Conservation (phyloP, 345 rosid species). For the Mallotus nudiflorus region DNA sequence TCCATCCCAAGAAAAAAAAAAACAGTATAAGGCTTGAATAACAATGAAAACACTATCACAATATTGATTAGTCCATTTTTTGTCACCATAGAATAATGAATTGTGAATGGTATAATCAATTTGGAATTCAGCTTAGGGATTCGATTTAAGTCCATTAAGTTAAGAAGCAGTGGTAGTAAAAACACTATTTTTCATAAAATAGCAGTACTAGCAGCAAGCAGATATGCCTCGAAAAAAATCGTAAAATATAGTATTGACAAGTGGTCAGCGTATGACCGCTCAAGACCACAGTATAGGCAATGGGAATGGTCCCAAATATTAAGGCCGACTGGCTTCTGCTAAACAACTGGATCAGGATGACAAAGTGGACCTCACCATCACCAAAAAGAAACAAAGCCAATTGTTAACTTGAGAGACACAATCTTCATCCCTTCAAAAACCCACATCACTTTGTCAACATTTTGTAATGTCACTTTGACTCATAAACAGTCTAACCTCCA, state of each 20-base stretch:
- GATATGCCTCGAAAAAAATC: background rate
- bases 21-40: too few relatives aligned
- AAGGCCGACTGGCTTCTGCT: background rate
- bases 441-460: constrained; percentile 6
- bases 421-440: background rate
- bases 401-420: background rate
- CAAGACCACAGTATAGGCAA: constrained; percentile 13
- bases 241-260: background rate
- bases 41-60: background rate
- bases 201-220: background rate
- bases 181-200: too few relatives aligned
- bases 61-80: background rate
- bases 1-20: too few relatives aligned
- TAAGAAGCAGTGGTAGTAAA: background rate
- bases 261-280: constrained; percentile 2
- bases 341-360: background rate
- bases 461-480: background rate
- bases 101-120: background rate
- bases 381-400: background rate
- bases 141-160: background rate
- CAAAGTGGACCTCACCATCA: background rate
- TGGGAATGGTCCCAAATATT: constrained; percentile 3
- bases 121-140: background rate
- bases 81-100: background rate
- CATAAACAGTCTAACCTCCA: background rate